Percentiles rank a stretch among this genome's conserved stretches.
Conservation (phyloP, 1,284 basidiomycete genomes). For the Trichosporon sp. region DNA sequence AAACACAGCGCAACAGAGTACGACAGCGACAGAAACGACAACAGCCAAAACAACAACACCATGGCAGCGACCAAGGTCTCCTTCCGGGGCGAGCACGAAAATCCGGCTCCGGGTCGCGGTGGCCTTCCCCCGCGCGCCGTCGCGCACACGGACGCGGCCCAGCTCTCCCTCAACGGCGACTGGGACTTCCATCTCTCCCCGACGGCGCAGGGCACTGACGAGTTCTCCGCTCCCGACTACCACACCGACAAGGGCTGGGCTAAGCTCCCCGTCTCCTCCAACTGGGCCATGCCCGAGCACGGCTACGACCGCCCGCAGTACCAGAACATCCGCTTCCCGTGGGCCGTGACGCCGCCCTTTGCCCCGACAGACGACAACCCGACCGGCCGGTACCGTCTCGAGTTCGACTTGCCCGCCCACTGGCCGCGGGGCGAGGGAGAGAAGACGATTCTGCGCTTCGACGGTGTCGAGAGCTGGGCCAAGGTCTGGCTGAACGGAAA, state of each 20-base stretch:
- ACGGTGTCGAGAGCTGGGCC: conserved; percentile 37
- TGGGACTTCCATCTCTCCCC: conserved; percentile 33
- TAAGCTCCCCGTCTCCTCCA: conserved; percentile 25
- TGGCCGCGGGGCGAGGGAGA: conserved; percentile 25
- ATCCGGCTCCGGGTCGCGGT: conserved; percentile 24
- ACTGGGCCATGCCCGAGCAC: conserved; percentile 29
- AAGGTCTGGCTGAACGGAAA: conserved; percentile 39
- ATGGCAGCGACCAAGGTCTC: not conserved
- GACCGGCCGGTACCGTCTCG: conserved; percentile 29
- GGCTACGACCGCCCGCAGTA: conserved; percentile 28
- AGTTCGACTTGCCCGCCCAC: conserved; percentile 21
- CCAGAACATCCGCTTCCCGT: conserved; percentile 32
- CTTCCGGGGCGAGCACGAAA: conserved; percentile 32
- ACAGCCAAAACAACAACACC: not conserved
- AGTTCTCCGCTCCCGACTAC: conserved; percentile 22
- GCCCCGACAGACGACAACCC: conserved; percentile 33
- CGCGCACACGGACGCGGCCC: conserved; percentile 23
- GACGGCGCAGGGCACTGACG: conserved; percentile 18
- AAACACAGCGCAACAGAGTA: not conserved
- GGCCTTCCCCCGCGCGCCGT: conserved; percentile 31
- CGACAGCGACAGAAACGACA: not conserved
- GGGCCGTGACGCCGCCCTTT: conserved; percentile 28
- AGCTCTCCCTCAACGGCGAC: conserved; percentile 30
- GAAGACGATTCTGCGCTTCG: conserved; percentile 34
- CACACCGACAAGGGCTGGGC: conserved; percentile 20